These are phyloP conservation scores for Verruconis gallopava DNA, from an alignment of 2,329 filamentous ascomycete species.

Conservation along the genomic window DNA sequence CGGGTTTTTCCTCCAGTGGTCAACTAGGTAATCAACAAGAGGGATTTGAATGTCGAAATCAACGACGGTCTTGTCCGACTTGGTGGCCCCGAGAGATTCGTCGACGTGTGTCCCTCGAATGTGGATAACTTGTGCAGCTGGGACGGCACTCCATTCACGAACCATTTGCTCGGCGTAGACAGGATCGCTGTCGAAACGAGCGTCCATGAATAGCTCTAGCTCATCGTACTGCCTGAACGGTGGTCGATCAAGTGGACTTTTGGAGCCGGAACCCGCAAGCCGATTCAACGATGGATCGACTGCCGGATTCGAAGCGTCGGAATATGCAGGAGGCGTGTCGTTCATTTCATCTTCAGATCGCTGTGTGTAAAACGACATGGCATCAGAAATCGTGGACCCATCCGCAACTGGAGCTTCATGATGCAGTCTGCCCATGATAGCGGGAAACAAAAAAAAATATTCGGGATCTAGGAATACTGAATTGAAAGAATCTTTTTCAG, in stretches of 20 bases:
- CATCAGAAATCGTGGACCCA: slow-evolving; percentile 18
- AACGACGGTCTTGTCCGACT: slow-evolving; percentile 22
- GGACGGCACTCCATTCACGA: slow-evolving; percentile 16
- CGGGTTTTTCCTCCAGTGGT: slow-evolving; percentile 13
- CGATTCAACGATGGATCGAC: not conserved
- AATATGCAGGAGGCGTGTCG: slow-evolving; percentile 25
- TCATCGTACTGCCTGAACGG: slow-evolving; percentile 4
- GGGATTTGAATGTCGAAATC: slow-evolving; percentile 27
- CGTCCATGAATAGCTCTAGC: slow-evolving; percentile 17
- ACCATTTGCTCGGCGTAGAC: slow-evolving; percentile 20
- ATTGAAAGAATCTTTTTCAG: too few species aligned
- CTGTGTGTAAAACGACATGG: slow-evolving; percentile 26
- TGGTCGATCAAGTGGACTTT: not conserved
- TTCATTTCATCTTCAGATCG: slow-evolving; percentile 23
- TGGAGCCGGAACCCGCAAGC: not conserved
- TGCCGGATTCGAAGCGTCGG: slow-evolving; percentile 12
- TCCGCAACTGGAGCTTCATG: too few species aligned
- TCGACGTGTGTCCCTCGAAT: slow-evolving; percentile 25
- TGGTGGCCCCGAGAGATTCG: slow-evolving; percentile 22
- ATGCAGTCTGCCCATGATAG: too few species aligned
- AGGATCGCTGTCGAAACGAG: slow-evolving; percentile 22
- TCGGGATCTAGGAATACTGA: too few species aligned
- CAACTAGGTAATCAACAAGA: slow-evolving; percentile 19
- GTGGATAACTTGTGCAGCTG: slow-evolving; percentile 23
- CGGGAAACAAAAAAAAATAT: too few species aligned